These are phyloP conservation scores for Trichoderma oligosporum DNA, from an alignment of 2,329 filamentous ascomycete genomes.

Conservation along the genomic window DNA sequence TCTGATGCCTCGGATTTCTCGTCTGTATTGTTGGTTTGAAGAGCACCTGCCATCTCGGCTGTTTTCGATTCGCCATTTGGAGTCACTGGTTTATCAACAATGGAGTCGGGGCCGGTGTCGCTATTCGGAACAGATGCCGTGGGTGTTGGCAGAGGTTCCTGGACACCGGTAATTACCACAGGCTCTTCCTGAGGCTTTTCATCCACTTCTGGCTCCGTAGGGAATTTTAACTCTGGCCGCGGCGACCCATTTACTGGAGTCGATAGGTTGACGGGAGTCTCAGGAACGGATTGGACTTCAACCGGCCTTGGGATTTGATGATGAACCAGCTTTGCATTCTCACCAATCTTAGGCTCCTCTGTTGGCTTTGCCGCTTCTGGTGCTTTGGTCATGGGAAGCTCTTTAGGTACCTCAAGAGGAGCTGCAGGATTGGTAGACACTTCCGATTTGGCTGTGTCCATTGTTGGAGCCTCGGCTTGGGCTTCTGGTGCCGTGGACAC, in stretches of 20 bases:
- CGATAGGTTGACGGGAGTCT: conserved; percentile 35
- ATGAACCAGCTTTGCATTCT: conserved; percentile 1
- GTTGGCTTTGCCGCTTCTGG: conserved; percentile 3
- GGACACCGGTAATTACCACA: conserved; percentile 26
- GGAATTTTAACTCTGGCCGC: conserved; percentile 34
- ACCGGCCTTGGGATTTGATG: conserved; percentile 32
- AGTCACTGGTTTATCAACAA: conserved; percentile 16
- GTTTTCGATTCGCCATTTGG: conserved; percentile 16
- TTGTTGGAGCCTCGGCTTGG: conserved; percentile 27
- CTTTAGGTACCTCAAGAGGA: conserved; percentile 3
- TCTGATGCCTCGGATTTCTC: conserved; percentile 11
- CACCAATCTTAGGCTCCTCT: conserved; percentile 8
- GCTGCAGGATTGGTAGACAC: conserved; percentile 21
- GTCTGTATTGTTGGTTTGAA: conserved; percentile 6
- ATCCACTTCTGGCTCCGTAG: conserved; percentile 27
- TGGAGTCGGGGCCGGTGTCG: conserved; percentile 19
- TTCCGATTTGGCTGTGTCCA: conserved; percentile 24
- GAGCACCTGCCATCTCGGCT: conserved; percentile 22
- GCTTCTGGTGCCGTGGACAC: conserved; percentile 30
- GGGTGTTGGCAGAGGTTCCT: conserved; percentile 26
- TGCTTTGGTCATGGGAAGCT: conserved; percentile 11
- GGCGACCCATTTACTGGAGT: conserved; percentile 37
- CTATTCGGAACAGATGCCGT: conserved; percentile 24
- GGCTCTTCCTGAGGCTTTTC: conserved; percentile 29
- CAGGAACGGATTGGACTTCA: conserved; percentile 34